Conservation (phyloP, 495 filamentous ascomycete species). For the Paragyromitra xinjiangensis region DNA sequence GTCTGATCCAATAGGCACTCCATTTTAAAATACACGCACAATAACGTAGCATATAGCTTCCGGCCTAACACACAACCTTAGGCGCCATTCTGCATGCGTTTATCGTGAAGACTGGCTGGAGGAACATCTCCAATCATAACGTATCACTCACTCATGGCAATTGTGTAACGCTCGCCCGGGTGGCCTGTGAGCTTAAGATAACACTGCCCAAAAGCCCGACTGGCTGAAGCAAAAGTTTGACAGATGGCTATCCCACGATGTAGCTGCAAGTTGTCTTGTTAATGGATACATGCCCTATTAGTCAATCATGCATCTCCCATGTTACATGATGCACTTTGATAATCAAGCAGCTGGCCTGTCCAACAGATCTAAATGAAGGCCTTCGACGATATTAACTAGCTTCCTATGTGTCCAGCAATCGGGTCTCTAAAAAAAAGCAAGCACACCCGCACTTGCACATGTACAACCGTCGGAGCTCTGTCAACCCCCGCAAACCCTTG, state of each 20-base stretch:
- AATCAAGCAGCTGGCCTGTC: background rate
- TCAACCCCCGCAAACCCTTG: constrained; percentile 6
- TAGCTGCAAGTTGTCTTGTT: background rate
- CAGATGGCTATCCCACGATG: background rate
- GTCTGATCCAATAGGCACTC: no score
- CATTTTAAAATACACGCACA: background rate
- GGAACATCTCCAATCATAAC: constrained; percentile 6
- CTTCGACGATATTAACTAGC: constrained; percentile 10
- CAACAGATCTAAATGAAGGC: constrained; percentile 28
- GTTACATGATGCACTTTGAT: constrained; percentile 25
- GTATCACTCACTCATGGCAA: constrained; percentile 38
- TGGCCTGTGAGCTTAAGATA: background rate
- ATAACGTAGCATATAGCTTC: background rate
- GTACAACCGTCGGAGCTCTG: constrained; percentile 9
- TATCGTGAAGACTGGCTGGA: background rate
- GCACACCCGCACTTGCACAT: constrained; percentile 2
- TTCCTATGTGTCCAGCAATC: constrained; percentile 33
- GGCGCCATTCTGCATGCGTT: background rate
- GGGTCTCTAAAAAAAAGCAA: constrained; percentile 26
- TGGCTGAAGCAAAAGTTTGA: constrained; percentile 6
- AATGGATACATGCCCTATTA: constrained; percentile 21
- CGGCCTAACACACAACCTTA: background rate
- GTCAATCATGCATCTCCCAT: constrained; percentile 16
- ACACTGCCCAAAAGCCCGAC: constrained; percentile 7
- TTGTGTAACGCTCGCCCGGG: background rate